Evolutionary conservation across 2,329 filamentous ascomycete genomes (phyloP), one percentile per base, ranked within the genome.

Genomic region (Colletotrichum camelliae): DNA sequence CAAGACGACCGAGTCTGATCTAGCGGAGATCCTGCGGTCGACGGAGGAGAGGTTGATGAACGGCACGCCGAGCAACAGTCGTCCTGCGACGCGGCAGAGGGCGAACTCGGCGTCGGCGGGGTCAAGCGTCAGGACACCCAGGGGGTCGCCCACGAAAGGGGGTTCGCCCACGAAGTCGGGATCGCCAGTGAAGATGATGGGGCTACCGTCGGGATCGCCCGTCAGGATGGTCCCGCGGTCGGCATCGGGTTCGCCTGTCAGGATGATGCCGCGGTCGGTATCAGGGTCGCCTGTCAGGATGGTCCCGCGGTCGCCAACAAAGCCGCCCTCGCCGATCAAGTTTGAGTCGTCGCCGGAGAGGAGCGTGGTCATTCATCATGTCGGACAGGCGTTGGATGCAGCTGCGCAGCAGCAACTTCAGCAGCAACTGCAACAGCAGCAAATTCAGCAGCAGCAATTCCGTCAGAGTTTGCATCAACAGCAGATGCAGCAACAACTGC

Each of bases 21-120:
- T 92, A 31, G 84, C 86, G 2, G 84, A 88, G 75, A 91, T 92
- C 33, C 82, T 92, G 37, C 85, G 85, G 58, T 88, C 85, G 39
- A 92, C 90, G 2, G 90, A 91, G 31, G 83, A 87, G 82, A 84
- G 89, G 12, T 84, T 91, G 16, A 83, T 86, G 24, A 84, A 87
- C 5, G 86, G 86, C 5, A 79, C 72, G 12, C 77, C 78, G n/a
- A 82, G 80, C 18, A 83, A 82, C 65, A 81, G 80, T n/a, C 57
- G 74, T 15, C 74, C 74, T 4, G 66, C 77, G 1, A 81, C 80
- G 68, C 81, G 80, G 67, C 81, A 83, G 75, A 80, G 79, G 77
- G 82, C 81, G 61, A 80, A 82, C 0, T 80, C 82, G 1, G 79
- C 80, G 2, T 77, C 75, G 21, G 71, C 67, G 13, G 77, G 72